These are phyloP conservation scores for Fusarium brevicatenulatum DNA, from an alignment of 2,329 filamentous ascomycete species.

Conservation along the genomic window DNA sequence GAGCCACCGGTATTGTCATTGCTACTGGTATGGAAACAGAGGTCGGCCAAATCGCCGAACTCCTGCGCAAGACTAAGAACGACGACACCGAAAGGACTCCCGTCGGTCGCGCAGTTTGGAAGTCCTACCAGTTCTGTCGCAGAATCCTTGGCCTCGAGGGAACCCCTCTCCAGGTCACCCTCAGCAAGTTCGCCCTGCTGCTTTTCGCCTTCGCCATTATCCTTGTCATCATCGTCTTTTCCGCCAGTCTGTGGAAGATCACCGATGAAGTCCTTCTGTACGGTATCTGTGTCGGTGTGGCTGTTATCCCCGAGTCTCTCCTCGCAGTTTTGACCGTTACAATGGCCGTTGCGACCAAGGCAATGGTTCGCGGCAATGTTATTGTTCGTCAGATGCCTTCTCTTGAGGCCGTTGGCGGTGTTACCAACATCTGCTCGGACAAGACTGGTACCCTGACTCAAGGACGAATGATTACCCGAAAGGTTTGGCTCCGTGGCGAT, in stretches of 20 bases:
- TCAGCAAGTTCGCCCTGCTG: conserved; percentile 85
- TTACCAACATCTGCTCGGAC: conserved; percentile 77
- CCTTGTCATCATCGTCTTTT: conserved; percentile 70
- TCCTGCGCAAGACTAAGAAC: conserved; percentile 68
- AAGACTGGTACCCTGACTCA: conserved; percentile 76
- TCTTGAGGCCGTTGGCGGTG: conserved; percentile 73
- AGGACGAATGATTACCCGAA: conserved; percentile 73
- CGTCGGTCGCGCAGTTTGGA: conserved; percentile 56
- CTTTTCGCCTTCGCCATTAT: conserved; percentile 78
- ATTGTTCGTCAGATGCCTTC: conserved; percentile 73
- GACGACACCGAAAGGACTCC: conserved; percentile 55
- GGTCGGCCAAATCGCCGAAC: conserved; percentile 78
- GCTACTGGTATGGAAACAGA: conserved; percentile 79
- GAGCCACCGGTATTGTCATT: conserved; percentile 74
- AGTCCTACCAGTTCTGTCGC: conserved; percentile 55
- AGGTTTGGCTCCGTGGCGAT: conserved; percentile 68
- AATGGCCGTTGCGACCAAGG: conserved; percentile 73
- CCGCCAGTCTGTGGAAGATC: conserved; percentile 64
- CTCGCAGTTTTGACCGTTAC: conserved; percentile 78
- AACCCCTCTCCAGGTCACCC: conserved; percentile 84
- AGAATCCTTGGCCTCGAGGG: conserved; percentile 75
- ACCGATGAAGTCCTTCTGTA: conserved; percentile 68
- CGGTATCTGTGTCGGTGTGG: conserved; percentile 69
- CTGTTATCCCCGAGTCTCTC: conserved; percentile 73
- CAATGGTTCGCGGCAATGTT: conserved; percentile 72